These are phyloP conservation scores for Cunninghamia lanceolata DNA, from an alignment of 75 land plant species.

Conservation along the genomic window DNA sequence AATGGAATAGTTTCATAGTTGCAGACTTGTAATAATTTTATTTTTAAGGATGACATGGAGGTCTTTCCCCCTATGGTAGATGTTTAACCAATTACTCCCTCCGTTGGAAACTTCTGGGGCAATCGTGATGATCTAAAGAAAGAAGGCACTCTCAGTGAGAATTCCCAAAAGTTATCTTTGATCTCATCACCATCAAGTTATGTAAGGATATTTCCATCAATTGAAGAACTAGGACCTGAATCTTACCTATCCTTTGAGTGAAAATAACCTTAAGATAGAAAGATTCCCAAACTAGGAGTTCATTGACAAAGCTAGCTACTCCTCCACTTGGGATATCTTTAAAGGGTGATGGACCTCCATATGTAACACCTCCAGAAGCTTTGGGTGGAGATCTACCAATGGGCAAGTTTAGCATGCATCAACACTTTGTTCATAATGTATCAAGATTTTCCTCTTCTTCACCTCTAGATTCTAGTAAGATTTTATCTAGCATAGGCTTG, in stretches of 20 bases:
- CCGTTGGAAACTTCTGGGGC: conserved; percentile 66
- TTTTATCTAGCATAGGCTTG: conserved; percentile 23
- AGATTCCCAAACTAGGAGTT: conserved; percentile 12
- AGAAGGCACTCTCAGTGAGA: conserved; percentile 37
- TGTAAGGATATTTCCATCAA: conserved; percentile 35
- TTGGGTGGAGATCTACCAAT: conserved; percentile 76
- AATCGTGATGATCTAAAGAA: conserved; percentile 38
- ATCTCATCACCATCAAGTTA: conserved; percentile 33
- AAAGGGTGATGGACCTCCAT: conserved; percentile 54
- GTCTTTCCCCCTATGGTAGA: conserved; percentile 96
- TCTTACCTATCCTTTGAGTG: conserved; percentile 41
- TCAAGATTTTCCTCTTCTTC: conserved; percentile 30
- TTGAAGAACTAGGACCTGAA: conserved; percentile 48
- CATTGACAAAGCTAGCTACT: conserved; percentile 27
- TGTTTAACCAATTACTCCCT: conserved; percentile 91
- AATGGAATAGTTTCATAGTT: conserved; percentile 47
- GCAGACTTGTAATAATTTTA: too few species aligned
- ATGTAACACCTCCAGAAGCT: conserved; percentile 86
- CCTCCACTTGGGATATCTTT: conserved; percentile 45
- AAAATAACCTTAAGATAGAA: conserved; percentile 42
- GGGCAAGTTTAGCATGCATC: conserved; percentile 39
- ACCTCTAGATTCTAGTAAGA: conserved; percentile 18
- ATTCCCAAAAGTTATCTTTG: conserved; percentile 27
- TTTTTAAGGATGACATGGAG: conserved; percentile 92
- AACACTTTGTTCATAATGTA: too few species aligned